Evolutionary conservation across 2,329 filamentous ascomycete genomes (phyloP).

Genomic region (Penicillium brasilianum): DNA sequence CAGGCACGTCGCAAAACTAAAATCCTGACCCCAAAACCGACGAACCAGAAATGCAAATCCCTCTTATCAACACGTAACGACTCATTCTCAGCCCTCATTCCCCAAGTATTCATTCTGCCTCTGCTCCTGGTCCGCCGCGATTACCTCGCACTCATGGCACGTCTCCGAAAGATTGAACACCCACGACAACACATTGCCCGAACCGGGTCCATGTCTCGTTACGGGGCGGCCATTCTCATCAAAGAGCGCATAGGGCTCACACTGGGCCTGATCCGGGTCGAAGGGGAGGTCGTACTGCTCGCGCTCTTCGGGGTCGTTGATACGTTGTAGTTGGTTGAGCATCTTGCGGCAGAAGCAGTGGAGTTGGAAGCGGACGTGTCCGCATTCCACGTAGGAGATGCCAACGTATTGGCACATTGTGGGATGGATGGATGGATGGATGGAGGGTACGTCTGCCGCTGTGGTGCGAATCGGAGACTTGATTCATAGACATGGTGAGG

Average conservation of each 20-base stretch:
- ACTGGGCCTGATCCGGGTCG: slow-evolving; percentile 13
- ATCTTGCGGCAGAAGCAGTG: slow-evolving; percentile 31
- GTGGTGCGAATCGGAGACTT: too few species aligned
- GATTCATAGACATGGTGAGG: too few species aligned
- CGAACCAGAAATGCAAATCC: neutral
- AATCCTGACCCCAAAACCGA: neutral
- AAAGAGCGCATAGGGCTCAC: slow-evolving; percentile 12
- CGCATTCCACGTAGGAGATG: slow-evolving; percentile 31
- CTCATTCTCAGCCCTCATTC: too few species aligned
- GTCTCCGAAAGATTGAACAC: slow-evolving; percentile 14
- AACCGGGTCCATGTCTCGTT: too few species aligned
- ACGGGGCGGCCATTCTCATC: neutral
- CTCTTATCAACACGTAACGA: too few species aligned
- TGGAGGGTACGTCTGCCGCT: neutral
- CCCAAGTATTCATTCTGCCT: too few species aligned
- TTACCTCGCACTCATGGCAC: slow-evolving; percentile 12
- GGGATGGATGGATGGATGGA: neutral
- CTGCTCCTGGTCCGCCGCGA: neutral
- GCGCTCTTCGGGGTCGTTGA: slow-evolving; percentile 35
- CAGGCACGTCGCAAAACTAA: neutral
- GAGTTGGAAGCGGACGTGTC: slow-evolving; percentile 31
- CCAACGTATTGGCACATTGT: slow-evolving; percentile 38
- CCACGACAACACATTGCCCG: slow-evolving; percentile 21
- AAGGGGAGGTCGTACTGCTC: slow-evolving; percentile 13
- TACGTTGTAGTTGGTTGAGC: slow-evolving; percentile 34